Evolutionary conservation across 139 green algal species (phyloP).

Genomic region (Asterochloris sp.): DNA sequence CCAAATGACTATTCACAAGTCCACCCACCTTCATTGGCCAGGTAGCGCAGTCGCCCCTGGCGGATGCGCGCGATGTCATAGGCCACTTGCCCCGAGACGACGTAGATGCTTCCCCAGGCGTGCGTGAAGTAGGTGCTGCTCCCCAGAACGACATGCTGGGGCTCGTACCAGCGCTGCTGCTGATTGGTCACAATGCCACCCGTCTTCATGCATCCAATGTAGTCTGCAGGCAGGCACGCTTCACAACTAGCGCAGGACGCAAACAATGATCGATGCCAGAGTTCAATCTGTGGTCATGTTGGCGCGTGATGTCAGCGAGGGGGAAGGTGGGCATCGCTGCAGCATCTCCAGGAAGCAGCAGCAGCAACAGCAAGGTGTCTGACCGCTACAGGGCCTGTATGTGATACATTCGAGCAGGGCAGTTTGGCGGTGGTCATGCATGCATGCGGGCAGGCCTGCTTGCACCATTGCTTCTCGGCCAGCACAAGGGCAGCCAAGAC

Average conservation of each 20-base stretch:
- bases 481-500: no score
- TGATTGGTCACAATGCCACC: constrained; percentile 38
- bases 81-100: constrained; percentile 41
- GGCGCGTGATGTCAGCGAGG: background rate
- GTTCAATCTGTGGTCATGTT: background rate
- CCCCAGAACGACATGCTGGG: constrained; percentile 51
- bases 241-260: background rate
- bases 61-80: constrained; percentile 22
- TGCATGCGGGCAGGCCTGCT: no score
- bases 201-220: constrained; percentile 72
- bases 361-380: no score
- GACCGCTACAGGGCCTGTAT: no score
- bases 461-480: no score
- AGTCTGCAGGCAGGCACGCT: constrained; percentile 29
- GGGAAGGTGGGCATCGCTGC: background rate
- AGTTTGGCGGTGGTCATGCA: no score
- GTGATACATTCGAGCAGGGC: no score
- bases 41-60: constrained; percentile 36
- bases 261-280: background rate
- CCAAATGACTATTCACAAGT: background rate
- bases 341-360: no score
- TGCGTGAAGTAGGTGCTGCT: constrained; percentile 54
- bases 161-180: constrained; percentile 52
- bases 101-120: constrained; percentile 55
- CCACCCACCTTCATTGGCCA: constrained; percentile 55